A percentile compares a stretch with the other conserved stretches of the same genome.
These are phyloP conservation scores for Triticum turgidum DNA, from an alignment of 176 grass and related monocot genomes.

Conservation along the genomic window DNA sequence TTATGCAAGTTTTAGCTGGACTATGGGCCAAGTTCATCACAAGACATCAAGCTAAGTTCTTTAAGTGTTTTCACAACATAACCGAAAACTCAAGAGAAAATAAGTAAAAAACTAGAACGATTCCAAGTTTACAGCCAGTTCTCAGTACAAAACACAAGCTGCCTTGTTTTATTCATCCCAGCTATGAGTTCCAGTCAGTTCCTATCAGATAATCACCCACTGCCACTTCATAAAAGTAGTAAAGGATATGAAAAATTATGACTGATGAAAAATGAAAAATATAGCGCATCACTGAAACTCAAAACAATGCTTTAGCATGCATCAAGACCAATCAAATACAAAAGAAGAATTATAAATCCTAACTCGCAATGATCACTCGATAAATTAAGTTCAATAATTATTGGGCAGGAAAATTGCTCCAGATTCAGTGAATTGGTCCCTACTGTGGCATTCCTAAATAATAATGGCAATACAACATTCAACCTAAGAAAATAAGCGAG, in stretches of 20 bases:
- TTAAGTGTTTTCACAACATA: background rate
- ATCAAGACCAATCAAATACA: constrained; percentile 1
- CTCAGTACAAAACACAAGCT: constrained; percentile 5
- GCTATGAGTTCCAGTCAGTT: background rate
- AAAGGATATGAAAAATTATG: background rate
- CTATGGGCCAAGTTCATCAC: background rate
- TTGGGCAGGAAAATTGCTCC: background rate
- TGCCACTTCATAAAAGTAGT: background rate
- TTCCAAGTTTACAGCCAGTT: background rate
- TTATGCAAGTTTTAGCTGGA: background rate
- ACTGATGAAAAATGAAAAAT: constrained; percentile 17
- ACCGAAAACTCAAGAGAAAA: background rate
- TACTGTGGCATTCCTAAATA: background rate
- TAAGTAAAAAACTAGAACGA: background rate
- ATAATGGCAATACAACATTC: constrained; percentile 8
- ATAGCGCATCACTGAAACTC: background rate
- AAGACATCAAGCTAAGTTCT: background rate
- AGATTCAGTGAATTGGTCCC: background rate
- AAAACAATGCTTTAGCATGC: background rate
- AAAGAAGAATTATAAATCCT: background rate
- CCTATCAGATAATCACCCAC: background rate
- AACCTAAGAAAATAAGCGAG: background rate
- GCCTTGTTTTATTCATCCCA: background rate
- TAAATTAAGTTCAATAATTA: constrained; percentile 3
- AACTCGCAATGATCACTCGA: background rate